A percentile compares a stretch with the other conserved stretches of the same genome.
phyloP scores from a whole-genome alignment of 2,329 filamentous ascomycete species.

The Penicillium hordei region DNA sequence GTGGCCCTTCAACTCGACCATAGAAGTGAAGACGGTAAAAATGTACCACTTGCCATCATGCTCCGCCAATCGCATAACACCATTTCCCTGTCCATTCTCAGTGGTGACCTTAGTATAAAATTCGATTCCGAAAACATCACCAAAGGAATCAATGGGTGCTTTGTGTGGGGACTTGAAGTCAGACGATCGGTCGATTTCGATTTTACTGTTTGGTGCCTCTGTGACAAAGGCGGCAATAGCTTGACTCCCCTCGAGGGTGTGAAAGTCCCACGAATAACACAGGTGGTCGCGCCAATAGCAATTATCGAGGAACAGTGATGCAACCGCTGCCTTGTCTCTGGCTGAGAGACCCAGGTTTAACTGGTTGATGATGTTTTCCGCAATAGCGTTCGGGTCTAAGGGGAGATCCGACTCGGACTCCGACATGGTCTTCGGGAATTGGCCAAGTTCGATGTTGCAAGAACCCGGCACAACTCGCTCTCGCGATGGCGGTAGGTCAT shows the following conservation, averaged over 20 bases:
- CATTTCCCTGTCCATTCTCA: slow-evolving; percentile 55
- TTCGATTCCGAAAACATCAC: slow-evolving; percentile 54
- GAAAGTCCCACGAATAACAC: slow-evolving; percentile 56
- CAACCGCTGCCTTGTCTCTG: slow-evolving; percentile 36
- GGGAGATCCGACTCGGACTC: slow-evolving; percentile 31
- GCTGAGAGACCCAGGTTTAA: slow-evolving; percentile 43
- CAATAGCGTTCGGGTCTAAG: slow-evolving; percentile 40
- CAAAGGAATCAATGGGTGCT: slow-evolving; percentile 51
- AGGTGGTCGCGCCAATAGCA: slow-evolving; percentile 62
- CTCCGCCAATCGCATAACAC: slow-evolving; percentile 54
- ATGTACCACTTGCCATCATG: slow-evolving; percentile 57
- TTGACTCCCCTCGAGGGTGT: slow-evolving; percentile 51
- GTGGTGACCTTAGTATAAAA: slow-evolving; percentile 59
- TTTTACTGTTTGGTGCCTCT: slow-evolving; percentile 44
- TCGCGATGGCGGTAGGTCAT: slow-evolving; percentile 31
- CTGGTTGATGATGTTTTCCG: slow-evolving; percentile 36
- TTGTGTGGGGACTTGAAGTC: slow-evolving; percentile 47
- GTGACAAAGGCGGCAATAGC: slow-evolving; percentile 39
- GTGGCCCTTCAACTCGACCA: slow-evolving; percentile 55
- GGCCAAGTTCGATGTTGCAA: slow-evolving; percentile 50
- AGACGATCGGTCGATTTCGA: slow-evolving; percentile 51
- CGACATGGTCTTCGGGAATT: slow-evolving; percentile 43
- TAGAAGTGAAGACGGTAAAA: slow-evolving; percentile 62
- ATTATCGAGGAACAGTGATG: slow-evolving; percentile 51
- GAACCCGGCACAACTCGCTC: slow-evolving; percentile 55